Evolutionary conservation across 2,329 filamentous ascomycete genomes (phyloP), one percentile per base, ranked within the genome.

Genomic region (Fusarium proliferatum): DNA sequence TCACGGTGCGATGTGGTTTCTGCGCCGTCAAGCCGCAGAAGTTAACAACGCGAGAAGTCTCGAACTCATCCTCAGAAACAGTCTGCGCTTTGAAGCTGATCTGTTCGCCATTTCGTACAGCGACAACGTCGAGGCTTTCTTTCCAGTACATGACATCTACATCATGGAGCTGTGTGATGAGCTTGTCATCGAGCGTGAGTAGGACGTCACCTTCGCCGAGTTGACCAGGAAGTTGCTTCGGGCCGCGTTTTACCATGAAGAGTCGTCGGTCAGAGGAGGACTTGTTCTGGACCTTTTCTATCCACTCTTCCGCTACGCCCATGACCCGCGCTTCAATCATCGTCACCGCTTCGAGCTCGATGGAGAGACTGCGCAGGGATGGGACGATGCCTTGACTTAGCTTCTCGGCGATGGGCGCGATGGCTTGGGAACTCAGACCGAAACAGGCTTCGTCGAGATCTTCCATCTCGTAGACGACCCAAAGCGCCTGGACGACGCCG

Each of bases 251-350:
- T 75, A 99, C 94, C 93, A 98, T 98, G 86, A 99, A 99, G 26
- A 99, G 89, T 82, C 98, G 96, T 80, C 99, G 96, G 61, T 95
- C 93, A 49, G 96, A 92, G 41, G 94, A 93, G 33, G 94, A 93
- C 81, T 98, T 98, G 70, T 94, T 94, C 72, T 91, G 92, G 3
- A 98, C 96, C 81, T 94, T 93, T 75, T 93, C 88, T 76, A 99
- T 97, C 96, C 96, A 98, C 68, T 97, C 92, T 76, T 98, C 95
- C 0, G 94, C 94, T 1, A 98, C 94, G 9, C 96, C 96, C 95
- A 98, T 98, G 73, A 98, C 94, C 36, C 95, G 92, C 15, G 94
- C 95, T 83, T 98, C 96, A 41, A 93, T 93, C 95, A 99, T 98
- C 76, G 97, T 94, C 30, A 99, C 94, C 8, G 96, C 92, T 61